phyloP scores from a whole-genome alignment of 2,329 filamentous ascomycete species.

The Aurifilum marmelostoma region DNA sequence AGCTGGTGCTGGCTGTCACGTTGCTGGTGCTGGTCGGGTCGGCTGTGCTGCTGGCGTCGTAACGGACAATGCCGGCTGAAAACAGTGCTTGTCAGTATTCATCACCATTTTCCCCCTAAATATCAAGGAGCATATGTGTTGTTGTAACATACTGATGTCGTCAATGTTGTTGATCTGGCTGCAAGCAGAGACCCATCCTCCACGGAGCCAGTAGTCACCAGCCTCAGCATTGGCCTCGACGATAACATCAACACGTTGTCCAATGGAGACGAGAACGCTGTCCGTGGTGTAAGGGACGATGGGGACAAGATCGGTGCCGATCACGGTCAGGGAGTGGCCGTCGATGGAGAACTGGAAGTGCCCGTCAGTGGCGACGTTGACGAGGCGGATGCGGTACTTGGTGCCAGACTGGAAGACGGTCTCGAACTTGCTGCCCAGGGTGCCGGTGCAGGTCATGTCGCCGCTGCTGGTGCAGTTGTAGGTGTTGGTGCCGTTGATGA shows the following conservation, averaged over 20 bases:
- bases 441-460: slow-evolving; percentile 29
- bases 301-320: slow-evolving; percentile 61
- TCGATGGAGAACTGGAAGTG: slow-evolving; percentile 57
- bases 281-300: slow-evolving; percentile 57
- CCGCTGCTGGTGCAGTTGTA: slow-evolving; percentile 23
- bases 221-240: slow-evolving; percentile 28
- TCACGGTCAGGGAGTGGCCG: slow-evolving; percentile 60
- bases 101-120: too few relatives aligned
- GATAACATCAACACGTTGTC: slow-evolving; percentile 37
- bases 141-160: slow-evolving; percentile 25
- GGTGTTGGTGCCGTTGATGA: slow-evolving; percentile 31
- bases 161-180: slow-evolving; percentile 28
- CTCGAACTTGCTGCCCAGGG: slow-evolving; percentile 36
- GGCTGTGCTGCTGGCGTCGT: slow-evolving; percentile 28
- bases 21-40: slow-evolving; percentile 25
- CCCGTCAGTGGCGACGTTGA: slow-evolving; percentile 51
- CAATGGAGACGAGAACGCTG: slow-evolving; percentile 48
- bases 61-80: slow-evolving; percentile 35
- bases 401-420: slow-evolving; percentile 40
- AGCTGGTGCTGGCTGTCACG: slow-evolving; percentile 25
- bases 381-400: slow-evolving; percentile 50
- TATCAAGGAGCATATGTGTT: too few relatives aligned
- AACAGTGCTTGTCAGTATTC: neutral
- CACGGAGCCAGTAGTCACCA: slow-evolving; percentile 35
- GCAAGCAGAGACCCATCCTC: slow-evolving; percentile 30